Base-by-base conservation (phyloP, 1,139 yeast species). In the Zygosaccharomyces sapae region DNA sequence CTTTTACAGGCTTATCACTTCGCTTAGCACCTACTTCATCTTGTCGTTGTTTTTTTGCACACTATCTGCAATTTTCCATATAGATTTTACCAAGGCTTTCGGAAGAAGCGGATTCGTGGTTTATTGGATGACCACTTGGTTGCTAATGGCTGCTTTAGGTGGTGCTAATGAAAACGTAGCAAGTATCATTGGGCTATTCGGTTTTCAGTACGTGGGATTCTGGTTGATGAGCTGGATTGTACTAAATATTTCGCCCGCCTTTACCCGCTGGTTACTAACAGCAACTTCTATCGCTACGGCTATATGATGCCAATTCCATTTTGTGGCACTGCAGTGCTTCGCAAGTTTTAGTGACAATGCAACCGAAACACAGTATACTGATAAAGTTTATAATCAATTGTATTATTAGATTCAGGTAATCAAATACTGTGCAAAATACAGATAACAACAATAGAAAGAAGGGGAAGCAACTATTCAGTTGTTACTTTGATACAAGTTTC, bases 161-260 rank as follows among this genome's bases (percentile, higher is more conserved):
- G 81, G 81, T 29, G 77, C 81, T 24, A 80, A 79, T 56, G 89
- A 83, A 62, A 77, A 79, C 51, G 71, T 77, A 48, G 77, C 79
- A 10, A 62, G 75, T 50, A 42, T 80, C 4, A 62, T 78, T 4
- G 67, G 77, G 44, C 67, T 76, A 1, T 56, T 63, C 34, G 71
- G 69, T 38, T 80, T 81, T 5, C 75, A 78, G n/a, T 64, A 71
- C 40, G 54, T 81, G 10, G 83, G 86, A 0, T 72, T 79, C 41
- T 82, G 87, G 86, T 69, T 83, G 34, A 70, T 81, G 50, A 71
- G 75, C 50, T 79, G 79, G 75, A 80, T 81, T 57, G 76, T 82
- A 45, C 46, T 73, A 39, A 83, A 82, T 55, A 73, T 83, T 34
- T 69, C 87, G 0, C 78, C 84, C 7, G 75, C 86, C 80, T 82